phyloP scores from a whole-genome alignment of 2,329 filamentous ascomycete species.

The Colletotrichum orbiculare region DNA sequence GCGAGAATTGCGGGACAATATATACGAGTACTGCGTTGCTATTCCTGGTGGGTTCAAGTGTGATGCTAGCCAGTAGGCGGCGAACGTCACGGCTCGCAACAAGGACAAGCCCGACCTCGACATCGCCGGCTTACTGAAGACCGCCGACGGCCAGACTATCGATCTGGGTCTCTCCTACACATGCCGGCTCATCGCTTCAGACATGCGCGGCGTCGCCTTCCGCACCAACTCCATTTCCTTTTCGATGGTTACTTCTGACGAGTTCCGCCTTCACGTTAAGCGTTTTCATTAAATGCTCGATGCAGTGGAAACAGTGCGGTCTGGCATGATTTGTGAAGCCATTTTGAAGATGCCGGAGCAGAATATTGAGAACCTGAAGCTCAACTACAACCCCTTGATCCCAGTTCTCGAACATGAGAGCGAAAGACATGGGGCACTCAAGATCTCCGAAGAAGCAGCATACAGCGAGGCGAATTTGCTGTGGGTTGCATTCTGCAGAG shows the following conservation, averaged over 20 bases:
- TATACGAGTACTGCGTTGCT: neutral
- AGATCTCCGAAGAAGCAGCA: neutral
- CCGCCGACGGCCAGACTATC: constrained; percentile 6
- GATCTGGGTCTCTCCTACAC: constrained; percentile 5
- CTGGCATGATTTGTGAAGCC: neutral
- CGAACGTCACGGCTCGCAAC: neutral
- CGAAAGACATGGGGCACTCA: neutral
- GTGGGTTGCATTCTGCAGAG: neutral
- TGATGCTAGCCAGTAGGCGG: neutral
- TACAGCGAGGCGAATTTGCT: neutral
- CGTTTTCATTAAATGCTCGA: neutral
- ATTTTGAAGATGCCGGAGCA: neutral
- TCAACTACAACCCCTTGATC: neutral
- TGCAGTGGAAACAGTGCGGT: neutral
- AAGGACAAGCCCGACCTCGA: no score
- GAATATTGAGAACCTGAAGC: neutral
- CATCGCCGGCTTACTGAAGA: neutral
- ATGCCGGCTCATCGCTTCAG: neutral
- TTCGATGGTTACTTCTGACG: neutral
- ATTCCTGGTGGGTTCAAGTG: neutral
- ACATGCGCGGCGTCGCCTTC: constrained; percentile 18
- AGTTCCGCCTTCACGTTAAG: neutral
- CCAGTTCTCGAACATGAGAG: neutral
- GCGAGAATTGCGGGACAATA: neutral
- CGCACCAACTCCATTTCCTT: constrained; percentile 12